Evolutionary conservation across 805 yeast genomes (phyloP).

Genomic region (Schizosaccharomyces octosporus): DNA sequence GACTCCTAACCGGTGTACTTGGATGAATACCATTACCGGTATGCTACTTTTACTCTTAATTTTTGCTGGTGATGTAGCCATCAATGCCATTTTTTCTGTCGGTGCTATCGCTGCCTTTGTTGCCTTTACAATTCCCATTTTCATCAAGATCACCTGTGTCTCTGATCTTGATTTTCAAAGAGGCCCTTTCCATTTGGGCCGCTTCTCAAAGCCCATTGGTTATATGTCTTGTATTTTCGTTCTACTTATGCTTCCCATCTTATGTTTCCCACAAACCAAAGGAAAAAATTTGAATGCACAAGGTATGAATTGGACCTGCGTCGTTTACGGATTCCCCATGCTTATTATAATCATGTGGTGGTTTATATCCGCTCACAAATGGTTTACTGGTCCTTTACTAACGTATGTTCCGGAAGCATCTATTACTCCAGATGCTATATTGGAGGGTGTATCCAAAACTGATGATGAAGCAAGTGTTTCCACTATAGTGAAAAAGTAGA

Average conservation of each 20-base stretch:
- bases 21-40: constrained; percentile 31
- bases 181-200: constrained; percentile 48
- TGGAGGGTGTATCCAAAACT: not conserved
- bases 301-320: constrained; percentile 38
- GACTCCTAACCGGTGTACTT: constrained; percentile 14
- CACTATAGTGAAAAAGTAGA: not conserved
- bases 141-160: constrained; percentile 32
- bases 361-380: constrained; percentile 27
- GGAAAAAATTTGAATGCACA: constrained; percentile 13
- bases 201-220: constrained; percentile 25
- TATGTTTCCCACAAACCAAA: constrained; percentile 27
- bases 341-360: constrained; percentile 27
- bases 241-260: constrained; percentile 30
- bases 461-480: not conserved
- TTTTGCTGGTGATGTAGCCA: constrained; percentile 41
- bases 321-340: constrained; percentile 38
- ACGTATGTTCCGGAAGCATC: not conserved
- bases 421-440: not conserved
- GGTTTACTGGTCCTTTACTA: constrained; percentile 30
- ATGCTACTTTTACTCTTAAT: constrained; percentile 30
- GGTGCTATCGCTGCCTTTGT: constrained; percentile 47
- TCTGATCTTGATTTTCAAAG: constrained; percentile 24
- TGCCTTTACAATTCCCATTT: constrained; percentile 40
- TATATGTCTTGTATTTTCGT: constrained; percentile 23
- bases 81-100: constrained; percentile 47